These are phyloP conservation scores for Hypoxylon sp. DNA, from an alignment of 2,329 filamentous ascomycete species.

Conservation along the genomic window DNA sequence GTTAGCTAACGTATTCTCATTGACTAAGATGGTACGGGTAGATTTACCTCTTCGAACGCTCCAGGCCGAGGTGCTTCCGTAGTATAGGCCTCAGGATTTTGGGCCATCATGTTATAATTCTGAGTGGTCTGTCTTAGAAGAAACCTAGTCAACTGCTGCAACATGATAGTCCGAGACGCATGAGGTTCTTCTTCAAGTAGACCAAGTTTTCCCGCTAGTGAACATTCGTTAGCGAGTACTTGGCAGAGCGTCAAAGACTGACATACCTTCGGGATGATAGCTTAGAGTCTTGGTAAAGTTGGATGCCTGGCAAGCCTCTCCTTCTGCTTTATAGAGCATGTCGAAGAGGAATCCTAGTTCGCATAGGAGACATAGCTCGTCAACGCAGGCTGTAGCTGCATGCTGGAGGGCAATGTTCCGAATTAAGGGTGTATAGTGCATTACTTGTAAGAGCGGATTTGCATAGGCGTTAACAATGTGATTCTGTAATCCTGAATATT, in stretches of 20 bases:
- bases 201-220: conserved; percentile 76
- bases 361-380: conserved; percentile 88
- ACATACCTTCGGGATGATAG: conserved; percentile 79
- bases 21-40: background rate
- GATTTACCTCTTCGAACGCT: conserved; percentile 75
- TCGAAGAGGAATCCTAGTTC: conserved; percentile 97
- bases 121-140: conserved; percentile 84
- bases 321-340: conserved; percentile 96
- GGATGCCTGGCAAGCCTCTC: conserved; percentile 94
- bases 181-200: conserved; percentile 87
- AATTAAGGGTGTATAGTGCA: conserved; percentile 90
- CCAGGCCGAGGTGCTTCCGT: conserved; percentile 40
- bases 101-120: conserved; percentile 80
- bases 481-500: conserved; percentile 91
- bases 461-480: conserved; percentile 98
- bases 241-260: background rate
- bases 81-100: conserved; percentile 63
- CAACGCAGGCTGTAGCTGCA: conserved; percentile 85
- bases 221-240: conserved; percentile 44
- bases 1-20: conserved; percentile 44
- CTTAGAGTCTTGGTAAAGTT: conserved; percentile 94
- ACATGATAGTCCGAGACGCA: conserved; percentile 81
- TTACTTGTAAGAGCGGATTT: conserved; percentile 90
- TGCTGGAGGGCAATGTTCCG: conserved; percentile 92
- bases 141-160: conserved; percentile 89